Evolutionary conservation across 2,329 filamentous ascomycete genomes (phyloP).

Genomic region (Sporothrix sp.): DNA sequence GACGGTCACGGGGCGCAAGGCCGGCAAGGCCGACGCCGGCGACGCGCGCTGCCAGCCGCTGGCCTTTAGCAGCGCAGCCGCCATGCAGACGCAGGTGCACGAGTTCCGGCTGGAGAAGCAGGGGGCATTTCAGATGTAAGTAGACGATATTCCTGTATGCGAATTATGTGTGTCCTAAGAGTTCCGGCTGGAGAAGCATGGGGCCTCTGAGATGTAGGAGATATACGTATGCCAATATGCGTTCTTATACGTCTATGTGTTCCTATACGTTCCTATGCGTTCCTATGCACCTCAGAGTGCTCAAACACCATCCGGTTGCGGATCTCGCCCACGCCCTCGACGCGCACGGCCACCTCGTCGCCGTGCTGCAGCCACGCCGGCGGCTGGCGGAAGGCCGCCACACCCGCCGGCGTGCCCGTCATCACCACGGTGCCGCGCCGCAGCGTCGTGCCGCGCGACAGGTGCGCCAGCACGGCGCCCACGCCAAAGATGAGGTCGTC

Average conservation of each 20-base stretch:
- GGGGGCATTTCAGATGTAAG: not conserved
- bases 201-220: no score
- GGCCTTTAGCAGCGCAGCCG: not conserved
- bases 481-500: not conserved
- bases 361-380: not conserved
- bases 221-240: no score
- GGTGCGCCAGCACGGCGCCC: not conserved
- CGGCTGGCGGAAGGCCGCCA: not conserved
- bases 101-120: constrained; percentile 5
- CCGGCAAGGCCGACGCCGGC: not conserved
- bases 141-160: not conserved
- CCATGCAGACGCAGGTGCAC: not conserved
- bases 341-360: not conserved
- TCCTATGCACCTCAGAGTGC: no score
- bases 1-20: not conserved
- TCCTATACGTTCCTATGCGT: no score
- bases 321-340: not conserved
- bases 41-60: not conserved
- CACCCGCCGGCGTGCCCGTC: not conserved
- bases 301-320: not conserved
- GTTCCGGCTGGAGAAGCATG: no score
- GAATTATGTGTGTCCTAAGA: no score
- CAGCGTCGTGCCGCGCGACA: not conserved
- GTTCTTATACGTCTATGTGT: no score
- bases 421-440: not conserved